Evolutionary conservation across 2,329 filamentous ascomycete species (phyloP).

Genomic region (Aspergillus proliferans): DNA sequence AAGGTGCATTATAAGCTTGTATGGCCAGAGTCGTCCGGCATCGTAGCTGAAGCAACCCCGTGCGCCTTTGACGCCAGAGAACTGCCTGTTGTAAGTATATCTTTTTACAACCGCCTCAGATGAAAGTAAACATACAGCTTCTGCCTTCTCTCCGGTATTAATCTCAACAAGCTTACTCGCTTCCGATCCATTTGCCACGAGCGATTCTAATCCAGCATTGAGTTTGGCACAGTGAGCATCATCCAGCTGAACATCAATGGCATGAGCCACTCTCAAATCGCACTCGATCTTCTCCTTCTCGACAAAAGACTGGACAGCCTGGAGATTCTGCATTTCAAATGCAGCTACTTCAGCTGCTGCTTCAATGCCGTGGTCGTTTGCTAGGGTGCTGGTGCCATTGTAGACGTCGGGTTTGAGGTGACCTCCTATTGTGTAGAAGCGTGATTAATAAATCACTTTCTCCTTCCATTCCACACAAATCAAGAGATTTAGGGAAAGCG

Average conservation of each 20-base stretch:
- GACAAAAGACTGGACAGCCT: conserved; percentile 33
- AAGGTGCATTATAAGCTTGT: conserved; percentile 71
- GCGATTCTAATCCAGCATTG: conserved; percentile 21
- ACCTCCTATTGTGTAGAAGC: conserved; percentile 20
- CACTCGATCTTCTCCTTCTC: conserved; percentile 39
- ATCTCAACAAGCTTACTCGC: conserved; percentile 23
- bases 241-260: conserved; percentile 34
- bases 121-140: conserved; percentile 11
- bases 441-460: neutral
- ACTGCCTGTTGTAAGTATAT: conserved; percentile 5
- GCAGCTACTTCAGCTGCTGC: conserved; percentile 33
- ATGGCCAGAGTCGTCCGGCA: conserved; percentile 49
- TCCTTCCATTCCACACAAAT: neutral
- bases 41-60: conserved; percentile 27
- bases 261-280: conserved; percentile 35
- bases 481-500: neutral
- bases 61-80: conserved; percentile 35
- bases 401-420: conserved; percentile 41
- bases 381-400: conserved; percentile 27
- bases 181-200: conserved; percentile 19
- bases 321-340: conserved; percentile 38
- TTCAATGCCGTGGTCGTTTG: conserved; percentile 27
- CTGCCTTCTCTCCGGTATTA: conserved; percentile 17
- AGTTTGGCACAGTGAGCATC: conserved; percentile 24
- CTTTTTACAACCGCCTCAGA: too few species aligned